Percentiles rank a stretch among this genome's conserved stretches.
Conservation (phyloP, 148 eudicot species). For the Mesembryanthemum crystallinum region DNA sequence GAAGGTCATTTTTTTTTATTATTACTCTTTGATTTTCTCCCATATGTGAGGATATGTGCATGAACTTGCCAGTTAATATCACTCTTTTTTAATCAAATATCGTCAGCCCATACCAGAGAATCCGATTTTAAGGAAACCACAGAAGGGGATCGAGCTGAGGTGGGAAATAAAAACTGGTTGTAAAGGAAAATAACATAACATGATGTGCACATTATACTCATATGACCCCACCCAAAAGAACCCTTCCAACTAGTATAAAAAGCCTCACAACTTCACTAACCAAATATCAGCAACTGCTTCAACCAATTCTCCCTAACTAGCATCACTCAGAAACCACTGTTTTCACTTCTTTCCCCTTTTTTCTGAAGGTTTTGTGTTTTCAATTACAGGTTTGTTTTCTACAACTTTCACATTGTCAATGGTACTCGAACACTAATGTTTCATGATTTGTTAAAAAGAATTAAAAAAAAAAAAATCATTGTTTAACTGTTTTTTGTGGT, state of each 20-base stretch:
- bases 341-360: background rate
- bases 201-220: slow-evolving; percentile 39
- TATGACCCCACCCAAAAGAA: slow-evolving; percentile 27
- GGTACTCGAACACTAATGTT: background rate
- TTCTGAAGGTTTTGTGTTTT: background rate
- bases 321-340: background rate
- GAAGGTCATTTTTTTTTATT: background rate
- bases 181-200: slow-evolving; percentile 12
- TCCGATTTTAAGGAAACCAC: slow-evolving; percentile 41
- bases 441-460: background rate
- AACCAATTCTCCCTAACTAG: slow-evolving; percentile 13
- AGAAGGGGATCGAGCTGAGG: slow-evolving; percentile 1
- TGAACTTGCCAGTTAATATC: slow-evolving; percentile 12
- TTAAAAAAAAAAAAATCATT: background rate
- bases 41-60: slow-evolving; percentile 21
- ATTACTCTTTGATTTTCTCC: background rate
- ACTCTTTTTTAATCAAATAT: background rate
- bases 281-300: slow-evolving; percentile 20
- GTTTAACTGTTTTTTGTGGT: background rate
- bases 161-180: background rate
- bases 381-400: slow-evolving; percentile 23
- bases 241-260: slow-evolving; percentile 24
- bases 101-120: slow-evolving; percentile 32
- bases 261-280: slow-evolving; percentile 20
- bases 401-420: background rate